Percentiles rank a stretch among this genome's conserved stretches.
Evolutionary conservation across 1,139 yeast species (phyloP).

Genomic region (Pneumocystis jirovecii): DNA sequence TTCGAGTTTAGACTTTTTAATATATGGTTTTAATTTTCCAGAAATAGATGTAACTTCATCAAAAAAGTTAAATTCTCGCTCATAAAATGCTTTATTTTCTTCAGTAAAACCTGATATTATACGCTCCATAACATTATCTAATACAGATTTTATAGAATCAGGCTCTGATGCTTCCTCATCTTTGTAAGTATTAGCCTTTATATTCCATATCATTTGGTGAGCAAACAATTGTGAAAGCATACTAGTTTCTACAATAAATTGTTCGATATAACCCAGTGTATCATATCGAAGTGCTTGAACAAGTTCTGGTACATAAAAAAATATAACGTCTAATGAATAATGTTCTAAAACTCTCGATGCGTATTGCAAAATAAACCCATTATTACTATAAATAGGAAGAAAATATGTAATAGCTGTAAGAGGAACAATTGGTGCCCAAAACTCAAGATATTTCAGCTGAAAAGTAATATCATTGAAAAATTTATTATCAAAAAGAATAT

Average conservation of each 20-base stretch:
- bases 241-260: constrained; percentile 83
- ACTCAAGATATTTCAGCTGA: constrained; percentile 30
- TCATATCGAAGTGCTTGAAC: constrained; percentile 86
- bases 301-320: constrained; percentile 95
- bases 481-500: constrained; percentile 34
- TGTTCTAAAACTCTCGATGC: constrained; percentile 81
- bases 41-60: constrained; percentile 84
- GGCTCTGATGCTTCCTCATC: constrained; percentile 73
- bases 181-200: constrained; percentile 80
- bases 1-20: constrained; percentile 87
- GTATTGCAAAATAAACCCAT: constrained; percentile 63
- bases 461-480: constrained; percentile 15
- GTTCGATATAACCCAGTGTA: constrained; percentile 65
- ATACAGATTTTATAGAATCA: constrained; percentile 66
- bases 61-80: constrained; percentile 77
- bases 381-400: constrained; percentile 55
- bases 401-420: constrained; percentile 75
- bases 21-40: constrained; percentile 84
- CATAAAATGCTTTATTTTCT: constrained; percentile 52
- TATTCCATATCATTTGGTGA: constrained; percentile 97
- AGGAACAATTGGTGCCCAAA: constrained; percentile 71
- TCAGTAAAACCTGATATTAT: constrained; percentile 50
- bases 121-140: constrained; percentile 56
- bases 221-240: constrained; percentile 82
- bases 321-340: constrained; percentile 76